Percentiles rank a stretch among this genome's conserved stretches.
phyloP scores from a whole-genome alignment of 192 early-diverging fungal species.

The Coemansia sp. region DNA sequence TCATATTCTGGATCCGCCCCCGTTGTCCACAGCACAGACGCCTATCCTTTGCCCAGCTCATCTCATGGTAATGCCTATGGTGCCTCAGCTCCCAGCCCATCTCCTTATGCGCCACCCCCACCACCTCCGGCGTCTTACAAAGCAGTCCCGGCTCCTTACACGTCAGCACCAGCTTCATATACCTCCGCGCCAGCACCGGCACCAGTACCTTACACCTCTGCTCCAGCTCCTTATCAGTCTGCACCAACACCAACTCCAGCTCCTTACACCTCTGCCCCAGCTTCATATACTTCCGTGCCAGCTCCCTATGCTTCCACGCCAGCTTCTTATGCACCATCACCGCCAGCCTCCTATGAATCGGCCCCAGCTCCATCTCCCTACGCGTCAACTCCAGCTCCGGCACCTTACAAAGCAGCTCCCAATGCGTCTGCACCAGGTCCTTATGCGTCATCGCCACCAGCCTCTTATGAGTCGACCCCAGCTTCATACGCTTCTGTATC shows the following conservation, averaged over 20 bases:
- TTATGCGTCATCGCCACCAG: background rate
- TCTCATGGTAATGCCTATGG: background rate
- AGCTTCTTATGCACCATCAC: conserved; percentile 1
- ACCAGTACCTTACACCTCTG: background rate
- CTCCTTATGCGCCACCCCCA: background rate
- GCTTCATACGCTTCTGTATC: background rate
- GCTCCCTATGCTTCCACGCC: background rate
- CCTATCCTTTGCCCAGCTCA: background rate
- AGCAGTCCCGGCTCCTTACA: background rate
- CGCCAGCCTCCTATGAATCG: conserved; percentile 2
- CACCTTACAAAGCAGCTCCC: background rate
- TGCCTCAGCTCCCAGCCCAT: conserved; percentile 4
- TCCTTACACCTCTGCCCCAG: background rate
- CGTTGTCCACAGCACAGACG: background rate
- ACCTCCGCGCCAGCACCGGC: background rate
- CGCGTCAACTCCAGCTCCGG: background rate
- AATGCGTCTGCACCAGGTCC: conserved; percentile 14
- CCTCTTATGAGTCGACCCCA: background rate
- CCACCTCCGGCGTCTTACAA: too few species aligned
- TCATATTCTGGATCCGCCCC: background rate
- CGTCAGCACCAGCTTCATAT: background rate
- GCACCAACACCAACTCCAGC: conserved; percentile 10
- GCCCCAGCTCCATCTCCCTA: background rate
- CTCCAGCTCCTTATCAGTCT: background rate
- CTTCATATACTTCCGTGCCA: background rate